Evolutionary conservation across 768 basidiomycete species (phyloP).

Genomic region (Tulasnella sp.): DNA sequence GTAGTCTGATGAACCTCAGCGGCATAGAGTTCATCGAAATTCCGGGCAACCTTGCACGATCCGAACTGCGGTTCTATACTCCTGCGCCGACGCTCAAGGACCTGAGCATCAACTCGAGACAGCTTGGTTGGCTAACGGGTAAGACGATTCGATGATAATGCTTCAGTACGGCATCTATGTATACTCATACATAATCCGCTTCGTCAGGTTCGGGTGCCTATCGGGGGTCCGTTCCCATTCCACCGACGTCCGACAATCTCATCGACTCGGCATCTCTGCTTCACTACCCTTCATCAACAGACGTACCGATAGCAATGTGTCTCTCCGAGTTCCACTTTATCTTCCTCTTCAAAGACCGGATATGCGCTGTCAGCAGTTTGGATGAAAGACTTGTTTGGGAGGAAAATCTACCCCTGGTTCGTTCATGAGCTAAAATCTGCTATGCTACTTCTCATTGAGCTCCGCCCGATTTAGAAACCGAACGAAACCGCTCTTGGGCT

Average conservation of each 20-base stretch:
- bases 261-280: constrained; percentile 69
- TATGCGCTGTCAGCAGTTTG: constrained; percentile 66
- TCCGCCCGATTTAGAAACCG: constrained; percentile 45
- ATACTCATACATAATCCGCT: constrained; percentile 22
- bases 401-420: constrained; percentile 67
- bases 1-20: constrained; percentile 18
- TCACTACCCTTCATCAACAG: constrained; percentile 48
- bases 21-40: constrained; percentile 77
- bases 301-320: constrained; percentile 58
- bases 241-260: constrained; percentile 53
- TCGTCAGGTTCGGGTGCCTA: constrained; percentile 87
- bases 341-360: constrained; percentile 65
- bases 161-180: not conserved
- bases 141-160: constrained; percentile 19
- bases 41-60: constrained; percentile 62
- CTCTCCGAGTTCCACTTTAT: constrained; percentile 91
- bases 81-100: constrained; percentile 38
- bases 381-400: constrained; percentile 77
- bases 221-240: constrained; percentile 62
- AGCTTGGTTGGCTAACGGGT: constrained; percentile 95
- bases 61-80: constrained; percentile 73
- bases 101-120: constrained; percentile 32
- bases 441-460: not conserved
- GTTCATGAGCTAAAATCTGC: constrained; percentile 19
- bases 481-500: constrained; percentile 64